Conservation (phyloP, 768 basidiomycete genomes). For the Boletus subparvulus region DNA sequence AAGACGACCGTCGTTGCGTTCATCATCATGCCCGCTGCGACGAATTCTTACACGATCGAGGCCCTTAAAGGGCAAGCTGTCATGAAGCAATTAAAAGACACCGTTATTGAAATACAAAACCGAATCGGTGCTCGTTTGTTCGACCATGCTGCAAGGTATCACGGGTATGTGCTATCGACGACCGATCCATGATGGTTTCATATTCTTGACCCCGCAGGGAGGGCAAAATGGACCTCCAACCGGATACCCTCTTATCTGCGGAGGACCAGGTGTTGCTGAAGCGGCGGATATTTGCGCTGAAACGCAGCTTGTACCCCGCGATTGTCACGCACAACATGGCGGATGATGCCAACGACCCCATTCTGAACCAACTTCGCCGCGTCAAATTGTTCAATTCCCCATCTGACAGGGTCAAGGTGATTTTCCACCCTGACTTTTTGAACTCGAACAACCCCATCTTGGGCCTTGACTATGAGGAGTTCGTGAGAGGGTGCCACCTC, state of each 20-base stretch:
- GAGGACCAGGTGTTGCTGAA: conserved; percentile 96
- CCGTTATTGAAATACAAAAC: conserved; percentile 93
- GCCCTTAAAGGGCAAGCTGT: conserved; percentile 97
- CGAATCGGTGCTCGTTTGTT: conserved; percentile 90
- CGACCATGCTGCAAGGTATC: conserved; percentile 90
- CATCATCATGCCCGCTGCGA: conserved; percentile 97
- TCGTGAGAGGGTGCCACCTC: conserved; percentile 95
- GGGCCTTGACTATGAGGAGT: conserved; percentile 98
- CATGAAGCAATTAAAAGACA: conserved; percentile 93
- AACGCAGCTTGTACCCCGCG: conserved; percentile 91
- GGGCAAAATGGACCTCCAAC: conserved; percentile 68
- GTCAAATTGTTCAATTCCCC: conserved; percentile 90
- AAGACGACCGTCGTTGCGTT: conserved; percentile 92
- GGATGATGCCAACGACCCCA: conserved; percentile 89
- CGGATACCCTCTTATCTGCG: conserved; percentile 76
- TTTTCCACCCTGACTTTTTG: conserved; percentile 98
- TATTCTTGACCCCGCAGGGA: conserved; percentile 44
- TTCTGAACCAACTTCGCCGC: conserved; percentile 90
- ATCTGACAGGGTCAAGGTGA: conserved; percentile 92
- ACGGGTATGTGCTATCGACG: conserved; percentile 58
- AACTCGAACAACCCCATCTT: conserved; percentile 98
- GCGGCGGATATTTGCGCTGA: conserved; percentile 93
- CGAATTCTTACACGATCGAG: conserved; percentile 96
- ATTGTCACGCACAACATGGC: conserved; percentile 99
- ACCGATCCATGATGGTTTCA: neutral